A percentile compares a stretch with the other conserved stretches of the same genome.
phyloP scores from a whole-genome alignment of 768 basidiomycete genomes.

The Leccinum rimulosum region DNA sequence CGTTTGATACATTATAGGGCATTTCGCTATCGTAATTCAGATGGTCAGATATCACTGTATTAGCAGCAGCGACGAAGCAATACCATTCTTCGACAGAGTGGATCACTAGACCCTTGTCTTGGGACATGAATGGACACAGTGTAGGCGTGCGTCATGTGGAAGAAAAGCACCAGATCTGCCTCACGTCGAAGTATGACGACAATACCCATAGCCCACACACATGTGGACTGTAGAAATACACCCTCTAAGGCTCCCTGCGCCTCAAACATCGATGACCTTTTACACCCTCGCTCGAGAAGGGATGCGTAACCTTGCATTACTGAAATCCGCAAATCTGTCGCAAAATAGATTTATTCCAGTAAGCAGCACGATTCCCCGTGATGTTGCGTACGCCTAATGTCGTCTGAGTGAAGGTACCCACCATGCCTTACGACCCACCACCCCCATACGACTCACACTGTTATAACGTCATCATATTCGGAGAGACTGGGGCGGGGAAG shows the following conservation, averaged over 20 bases:
- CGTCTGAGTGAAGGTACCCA: slow-evolving; percentile 6
- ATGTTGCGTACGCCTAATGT: background rate
- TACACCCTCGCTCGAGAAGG: slow-evolving; percentile 2
- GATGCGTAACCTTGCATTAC: slow-evolving; percentile 4
- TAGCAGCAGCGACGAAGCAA: background rate
- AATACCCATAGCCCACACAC: slow-evolving; percentile 17
- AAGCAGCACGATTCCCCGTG: background rate
- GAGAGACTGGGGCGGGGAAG: slow-evolving; percentile 34
- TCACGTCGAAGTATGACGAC: slow-evolving; percentile 7
- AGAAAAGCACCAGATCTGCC: slow-evolving; percentile 3
- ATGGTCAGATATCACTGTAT: slow-evolving; percentile 12
- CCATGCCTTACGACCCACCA: slow-evolving; percentile 5
- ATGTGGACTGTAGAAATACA: background rate
- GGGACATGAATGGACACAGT: slow-evolving; percentile 10
- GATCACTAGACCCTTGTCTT: slow-evolving; percentile 7
- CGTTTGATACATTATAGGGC: slow-evolving; percentile 9
- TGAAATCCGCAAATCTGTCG: background rate
- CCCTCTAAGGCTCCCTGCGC: background rate
- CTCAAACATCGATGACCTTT: slow-evolving; percentile 1
- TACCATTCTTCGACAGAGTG: slow-evolving; percentile 2
- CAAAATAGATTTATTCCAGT: slow-evolving; percentile 5
- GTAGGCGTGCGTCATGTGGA: slow-evolving; percentile 4
- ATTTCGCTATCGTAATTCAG: background rate
- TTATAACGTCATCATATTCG: slow-evolving; percentile 27
- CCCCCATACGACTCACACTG: slow-evolving; percentile 16